Evolutionary conservation across 176 grass and related monocot species (phyloP).

Genomic region (Oryza nivara): DNA sequence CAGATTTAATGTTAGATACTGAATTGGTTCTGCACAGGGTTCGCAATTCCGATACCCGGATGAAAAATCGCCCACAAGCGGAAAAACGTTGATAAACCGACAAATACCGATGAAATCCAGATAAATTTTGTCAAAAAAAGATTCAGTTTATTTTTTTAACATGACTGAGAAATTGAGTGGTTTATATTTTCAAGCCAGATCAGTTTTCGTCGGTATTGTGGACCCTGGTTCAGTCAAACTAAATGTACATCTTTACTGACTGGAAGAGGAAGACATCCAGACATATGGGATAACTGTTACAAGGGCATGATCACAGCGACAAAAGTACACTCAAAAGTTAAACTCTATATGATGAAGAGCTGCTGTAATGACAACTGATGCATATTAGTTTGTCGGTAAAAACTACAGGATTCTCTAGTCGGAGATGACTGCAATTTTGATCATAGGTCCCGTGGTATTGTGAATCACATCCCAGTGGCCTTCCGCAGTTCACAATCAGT

Average conservation of each 20-base stretch:
- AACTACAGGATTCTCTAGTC: conserved; percentile 47
- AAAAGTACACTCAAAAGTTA: neutral
- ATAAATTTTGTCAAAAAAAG: too few species aligned
- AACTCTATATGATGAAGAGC: conserved; percentile 3
- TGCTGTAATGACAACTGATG: neutral
- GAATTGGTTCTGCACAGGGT: neutral
- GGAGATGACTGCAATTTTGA: conserved; percentile 48
- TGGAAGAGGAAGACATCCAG: conserved; percentile 28
- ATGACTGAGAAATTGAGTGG: too few species aligned
- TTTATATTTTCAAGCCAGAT: too few species aligned
- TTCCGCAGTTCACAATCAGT: conserved; percentile 56
- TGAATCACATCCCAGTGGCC: conserved; percentile 48
- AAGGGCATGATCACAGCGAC: conserved; percentile 41
- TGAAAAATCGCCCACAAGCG: too few species aligned
- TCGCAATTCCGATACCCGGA: too few species aligned
- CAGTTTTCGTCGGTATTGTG: too few species aligned
- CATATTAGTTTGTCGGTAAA: conserved; percentile 35
- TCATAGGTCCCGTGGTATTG: conserved; percentile 31
- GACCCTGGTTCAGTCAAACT: too few species aligned
- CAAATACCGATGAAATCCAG: too few species aligned
- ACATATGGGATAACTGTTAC: conserved; percentile 47
- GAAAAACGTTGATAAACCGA: too few species aligned
- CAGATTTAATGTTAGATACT: neutral
- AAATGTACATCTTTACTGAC: conserved; percentile 49
- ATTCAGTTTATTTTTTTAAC: too few species aligned